Base-by-base conservation (phyloP, 208 protist genomes). In the Naegleria fowleri region DNA sequence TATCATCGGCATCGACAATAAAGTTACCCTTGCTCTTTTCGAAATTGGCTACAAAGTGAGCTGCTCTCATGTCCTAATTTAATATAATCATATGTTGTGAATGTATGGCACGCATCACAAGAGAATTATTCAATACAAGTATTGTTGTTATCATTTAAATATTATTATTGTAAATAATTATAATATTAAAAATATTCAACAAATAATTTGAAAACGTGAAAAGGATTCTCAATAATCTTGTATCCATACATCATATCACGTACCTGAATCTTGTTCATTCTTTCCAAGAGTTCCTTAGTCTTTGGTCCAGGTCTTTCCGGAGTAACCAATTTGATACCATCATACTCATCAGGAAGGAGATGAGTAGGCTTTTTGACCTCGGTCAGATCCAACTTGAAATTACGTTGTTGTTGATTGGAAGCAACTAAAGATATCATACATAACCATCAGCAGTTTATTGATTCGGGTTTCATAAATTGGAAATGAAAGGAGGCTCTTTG, bases 1-100 rank as follows among this genome's bases (percentile, higher is more conserved):
- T 96, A 55, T 93, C 94, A 92, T 96, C 94, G 9, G 92, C 93
- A 91, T 96, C 94, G 22, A 94, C 93, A 43, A 96, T 83, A 84
- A 95, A 96, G 89, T 96, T 96, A n/a, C 94, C 94, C 67, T 91
- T 85, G 51, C 93, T 94, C n/a, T 93, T 93, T 19, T 51, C 84
- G 41, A 94, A 94, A 90, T 95, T 92, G 39, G 91, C 92, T 85
- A 94, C 92, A 67, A 95, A 94, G 33, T 95, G 92, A 58, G 85
- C 52, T 33, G 93, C 90, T 79, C 94, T 90, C 76, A 91, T 58
- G 41, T 95, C 94, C 55, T 67, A 58, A 58, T 19, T 58, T 58
- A 58, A 58, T n/a, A n/a, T n/a, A n/a, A n/a, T n/a, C n/a, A 87
- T 95, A 91, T 25, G 88, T 67, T 90, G 16, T 90, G 52, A 15